Evolutionary conservation across 2,329 filamentous ascomycete genomes (phyloP).

Genomic region (Pleomassaria siparia): DNA sequence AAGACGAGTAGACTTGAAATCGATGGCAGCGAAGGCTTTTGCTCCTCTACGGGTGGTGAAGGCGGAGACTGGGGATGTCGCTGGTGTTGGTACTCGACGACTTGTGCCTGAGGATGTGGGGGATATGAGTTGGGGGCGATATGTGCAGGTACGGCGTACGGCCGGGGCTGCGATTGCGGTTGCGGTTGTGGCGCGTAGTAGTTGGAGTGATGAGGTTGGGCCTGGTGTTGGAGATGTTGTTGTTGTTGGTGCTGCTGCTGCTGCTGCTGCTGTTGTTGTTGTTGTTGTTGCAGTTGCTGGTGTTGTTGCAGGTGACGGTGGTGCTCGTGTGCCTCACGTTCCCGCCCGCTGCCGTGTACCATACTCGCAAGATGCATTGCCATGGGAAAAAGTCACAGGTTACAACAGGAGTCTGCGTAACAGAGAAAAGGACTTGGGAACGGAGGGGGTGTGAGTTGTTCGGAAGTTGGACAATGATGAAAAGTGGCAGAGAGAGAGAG

Average conservation of each 20-base stretch:
- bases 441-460: constrained; percentile 18
- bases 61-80: constrained; percentile 63
- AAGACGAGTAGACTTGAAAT: constrained; percentile 88
- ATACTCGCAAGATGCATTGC: constrained; percentile 49
- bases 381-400: constrained; percentile 35
- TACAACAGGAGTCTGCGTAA: constrained; percentile 40
- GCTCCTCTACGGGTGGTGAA: constrained; percentile 74
- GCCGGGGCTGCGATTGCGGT: constrained; percentile 36
- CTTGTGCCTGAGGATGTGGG: constrained; percentile 20
- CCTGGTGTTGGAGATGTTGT: constrained; percentile 35
- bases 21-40: constrained; percentile 85
- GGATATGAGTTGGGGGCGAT: constrained; percentile 17
- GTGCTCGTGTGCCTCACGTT: constrained; percentile 38
- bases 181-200: constrained; percentile 47
- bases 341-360: constrained; percentile 46
- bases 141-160: constrained; percentile 24
- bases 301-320: constrained; percentile 35
- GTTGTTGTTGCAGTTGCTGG: constrained; percentile 27
- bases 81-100: constrained; percentile 33
- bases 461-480: constrained; percentile 11
- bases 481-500: constrained; percentile 14
- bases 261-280: constrained; percentile 30
- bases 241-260: constrained; percentile 36
- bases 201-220: constrained; percentile 34
- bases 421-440: constrained; percentile 13